A percentile compares a stretch with the other conserved stretches of the same genome.
These are phyloP conservation scores for Amesomyces nigricolor DNA, from an alignment of 2,329 filamentous ascomycete genomes.

Conservation along the genomic window DNA sequence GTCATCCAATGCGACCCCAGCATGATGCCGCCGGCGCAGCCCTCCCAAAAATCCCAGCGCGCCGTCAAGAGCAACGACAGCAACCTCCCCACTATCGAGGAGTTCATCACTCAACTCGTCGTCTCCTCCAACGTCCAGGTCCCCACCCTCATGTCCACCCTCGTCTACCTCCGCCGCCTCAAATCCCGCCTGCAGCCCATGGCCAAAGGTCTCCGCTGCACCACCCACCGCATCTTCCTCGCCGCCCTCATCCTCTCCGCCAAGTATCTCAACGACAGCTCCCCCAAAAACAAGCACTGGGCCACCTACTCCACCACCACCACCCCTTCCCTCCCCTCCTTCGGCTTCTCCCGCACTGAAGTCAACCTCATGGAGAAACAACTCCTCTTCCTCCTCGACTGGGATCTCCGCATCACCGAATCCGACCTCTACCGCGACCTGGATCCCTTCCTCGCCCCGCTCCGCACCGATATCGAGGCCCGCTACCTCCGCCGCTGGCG, in stretches of 20 bases:
- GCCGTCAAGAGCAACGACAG: slow-evolving; percentile 43
- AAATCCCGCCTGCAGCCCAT: slow-evolving; percentile 82
- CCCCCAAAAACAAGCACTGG: slow-evolving; percentile 99
- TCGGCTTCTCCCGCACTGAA: slow-evolving; percentile 89
- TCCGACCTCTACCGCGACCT: slow-evolving; percentile 83
- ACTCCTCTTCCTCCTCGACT: slow-evolving; percentile 87
- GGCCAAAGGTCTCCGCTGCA: slow-evolving; percentile 93
- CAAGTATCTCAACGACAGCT: slow-evolving; percentile 98
- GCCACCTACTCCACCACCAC: slow-evolving; percentile 82
- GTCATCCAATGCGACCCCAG: slow-evolving; percentile 73
- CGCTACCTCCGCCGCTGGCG: slow-evolving; percentile 47
- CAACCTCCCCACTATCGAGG: slow-evolving; percentile 71
- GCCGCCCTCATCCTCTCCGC: slow-evolving; percentile 79
- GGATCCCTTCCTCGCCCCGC: slow-evolving; percentile 80
- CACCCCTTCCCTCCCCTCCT: slow-evolving; percentile 53
- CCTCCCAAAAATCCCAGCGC: slow-evolving; percentile 38
- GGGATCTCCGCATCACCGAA: slow-evolving; percentile 81
- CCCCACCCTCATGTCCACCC: slow-evolving; percentile 90
- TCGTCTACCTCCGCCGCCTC: slow-evolving; percentile 86
- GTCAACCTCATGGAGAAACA: slow-evolving; percentile 99
- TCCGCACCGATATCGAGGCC: slow-evolving; percentile 57
- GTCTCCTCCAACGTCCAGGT: slow-evolving; percentile 94
- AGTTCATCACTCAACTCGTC: slow-evolving; percentile 88
- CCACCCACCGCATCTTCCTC: slow-evolving; percentile 95
- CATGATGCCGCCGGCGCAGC: slow-evolving; percentile 44